phyloP scores from a whole-genome alignment of 2,329 filamentous ascomycete genomes.

The Bipolaris cookei region DNA sequence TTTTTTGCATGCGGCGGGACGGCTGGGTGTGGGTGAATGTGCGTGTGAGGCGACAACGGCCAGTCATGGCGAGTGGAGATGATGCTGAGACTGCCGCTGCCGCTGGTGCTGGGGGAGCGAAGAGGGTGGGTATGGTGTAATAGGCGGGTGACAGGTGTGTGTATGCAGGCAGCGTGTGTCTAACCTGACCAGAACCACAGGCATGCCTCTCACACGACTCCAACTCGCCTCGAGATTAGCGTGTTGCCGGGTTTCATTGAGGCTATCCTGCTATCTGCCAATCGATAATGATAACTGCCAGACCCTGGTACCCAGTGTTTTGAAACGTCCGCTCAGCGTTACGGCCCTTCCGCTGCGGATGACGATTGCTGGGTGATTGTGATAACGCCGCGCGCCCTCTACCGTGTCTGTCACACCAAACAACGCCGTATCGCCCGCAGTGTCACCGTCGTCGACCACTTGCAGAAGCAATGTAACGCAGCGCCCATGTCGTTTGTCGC shows the following conservation, averaged over 20 bases:
- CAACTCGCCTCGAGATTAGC: constrained; percentile 28
- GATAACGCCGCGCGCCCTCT: constrained; percentile 2
- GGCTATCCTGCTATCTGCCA: constrained; percentile 44
- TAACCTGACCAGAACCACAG: not conserved
- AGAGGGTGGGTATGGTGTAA: too few relatives aligned
- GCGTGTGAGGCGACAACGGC: constrained; percentile 1
- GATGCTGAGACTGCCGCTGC: constrained; percentile 15
- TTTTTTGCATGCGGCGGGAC: constrained; percentile 13
- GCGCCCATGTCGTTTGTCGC: not conserved
- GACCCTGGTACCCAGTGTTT: constrained; percentile 43
- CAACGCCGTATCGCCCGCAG: constrained; percentile 36
- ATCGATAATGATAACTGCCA: constrained; percentile 49
- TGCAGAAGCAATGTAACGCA: constrained; percentile 21
- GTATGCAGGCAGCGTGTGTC: too few relatives aligned
- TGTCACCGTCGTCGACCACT: constrained; percentile 36
- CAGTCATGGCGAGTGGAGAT: constrained; percentile 2
- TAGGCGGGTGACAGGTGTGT: not conserved
- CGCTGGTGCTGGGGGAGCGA: too few relatives aligned
- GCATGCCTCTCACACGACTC: constrained; percentile 11
- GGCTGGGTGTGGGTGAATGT: constrained; percentile 16
- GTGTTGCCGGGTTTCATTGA: constrained; percentile 30
- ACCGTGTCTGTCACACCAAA: constrained; percentile 31
- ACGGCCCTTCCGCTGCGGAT: constrained; percentile 25
- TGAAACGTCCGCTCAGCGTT: constrained; percentile 42
- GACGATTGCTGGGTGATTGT: constrained; percentile 24